Conservation (phyloP, 345 rosid genomes). For the Pistacia atlantica region DNA sequence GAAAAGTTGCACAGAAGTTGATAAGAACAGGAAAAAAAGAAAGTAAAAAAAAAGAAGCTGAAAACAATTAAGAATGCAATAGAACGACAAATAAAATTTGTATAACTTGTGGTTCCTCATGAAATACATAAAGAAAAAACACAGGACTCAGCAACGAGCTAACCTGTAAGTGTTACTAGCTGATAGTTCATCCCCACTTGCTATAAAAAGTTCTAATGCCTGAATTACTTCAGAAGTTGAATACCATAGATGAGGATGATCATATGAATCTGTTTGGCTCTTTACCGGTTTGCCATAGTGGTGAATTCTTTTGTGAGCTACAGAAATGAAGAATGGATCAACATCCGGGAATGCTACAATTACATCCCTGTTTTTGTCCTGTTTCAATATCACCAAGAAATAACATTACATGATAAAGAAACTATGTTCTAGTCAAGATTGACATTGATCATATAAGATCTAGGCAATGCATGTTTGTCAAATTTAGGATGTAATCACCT, state of each 20-base stretch:
- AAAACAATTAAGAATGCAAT: no score
- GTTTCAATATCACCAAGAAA: slow-evolving; percentile 18
- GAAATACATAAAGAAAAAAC: not conserved
- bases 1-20: not conserved
- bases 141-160: not conserved
- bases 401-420: slow-evolving; percentile 2
- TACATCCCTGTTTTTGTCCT: slow-evolving; percentile 83
- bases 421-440: not conserved
- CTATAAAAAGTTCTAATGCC: slow-evolving; percentile 59
- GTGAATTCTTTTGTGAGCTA: slow-evolving; percentile 24
- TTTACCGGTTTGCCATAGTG: slow-evolving; percentile 31
- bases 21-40: no score
- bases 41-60: no score
- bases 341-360: slow-evolving; percentile 79
- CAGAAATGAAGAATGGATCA: slow-evolving; percentile 47
- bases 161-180: slow-evolving; percentile 57
- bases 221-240: slow-evolving; percentile 54
- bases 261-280: slow-evolving; percentile 39
- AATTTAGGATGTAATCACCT: not conserved
- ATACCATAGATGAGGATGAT: slow-evolving; percentile 74
- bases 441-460: not conserved
- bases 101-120: not conserved
- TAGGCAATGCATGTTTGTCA: not conserved
- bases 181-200: slow-evolving; percentile 48
- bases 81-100: no score